Percentiles rank a stretch among this genome's conserved stretches.
Evolutionary conservation across 2,329 filamentous ascomycete genomes (phyloP).

Genomic region (Akanthomyces muscarius): DNA sequence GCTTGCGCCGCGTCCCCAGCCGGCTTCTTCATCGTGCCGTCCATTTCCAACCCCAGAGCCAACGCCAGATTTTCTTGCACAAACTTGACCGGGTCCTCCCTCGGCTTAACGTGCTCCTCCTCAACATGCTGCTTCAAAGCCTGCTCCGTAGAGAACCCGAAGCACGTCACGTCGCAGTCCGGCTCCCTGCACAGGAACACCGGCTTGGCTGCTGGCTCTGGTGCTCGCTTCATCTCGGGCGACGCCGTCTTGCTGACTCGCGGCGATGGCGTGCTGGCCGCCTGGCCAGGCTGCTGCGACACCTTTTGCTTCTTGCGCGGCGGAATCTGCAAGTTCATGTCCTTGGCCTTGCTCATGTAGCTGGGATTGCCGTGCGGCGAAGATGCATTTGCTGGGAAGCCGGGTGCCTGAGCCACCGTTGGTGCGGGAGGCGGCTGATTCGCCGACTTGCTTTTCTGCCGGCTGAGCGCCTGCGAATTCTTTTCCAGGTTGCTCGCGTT

Average conservation of each 20-base stretch:
- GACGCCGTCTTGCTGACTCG: conserved; percentile 45
- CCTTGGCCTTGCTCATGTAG: conserved; percentile 48
- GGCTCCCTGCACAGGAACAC: conserved; percentile 49
- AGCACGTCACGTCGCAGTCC: conserved; percentile 48
- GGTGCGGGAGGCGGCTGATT: conserved; percentile 53
- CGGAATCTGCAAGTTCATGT: conserved; percentile 55
- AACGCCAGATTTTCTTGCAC: conserved; percentile 46
- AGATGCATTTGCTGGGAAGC: conserved; percentile 48
- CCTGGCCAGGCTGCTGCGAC: conserved; percentile 38
- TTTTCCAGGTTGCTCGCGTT: conserved; percentile 50
- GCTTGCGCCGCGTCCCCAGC: conserved; percentile 15
- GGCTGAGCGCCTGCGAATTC: conserved; percentile 45
- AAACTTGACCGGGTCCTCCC: conserved; percentile 52
- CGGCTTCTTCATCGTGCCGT: conserved; percentile 41
- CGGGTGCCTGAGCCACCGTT: conserved; percentile 51
- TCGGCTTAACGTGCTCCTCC: conserved; percentile 57
- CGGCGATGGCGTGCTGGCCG: conserved; percentile 43
- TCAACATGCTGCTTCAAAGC: conserved; percentile 49
- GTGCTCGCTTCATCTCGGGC: conserved; percentile 38
- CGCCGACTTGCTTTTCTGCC: conserved; percentile 39
- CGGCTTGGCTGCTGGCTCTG: conserved; percentile 37
- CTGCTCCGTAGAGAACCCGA: conserved; percentile 53
- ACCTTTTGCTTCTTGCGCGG: conserved; percentile 55
- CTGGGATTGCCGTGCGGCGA: conserved; percentile 58
- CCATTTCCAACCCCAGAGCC: conserved; percentile 47